These are phyloP conservation scores for Taiwanofungus camphoratus DNA, from an alignment of 1,284 basidiomycete species.

Conservation along the genomic window DNA sequence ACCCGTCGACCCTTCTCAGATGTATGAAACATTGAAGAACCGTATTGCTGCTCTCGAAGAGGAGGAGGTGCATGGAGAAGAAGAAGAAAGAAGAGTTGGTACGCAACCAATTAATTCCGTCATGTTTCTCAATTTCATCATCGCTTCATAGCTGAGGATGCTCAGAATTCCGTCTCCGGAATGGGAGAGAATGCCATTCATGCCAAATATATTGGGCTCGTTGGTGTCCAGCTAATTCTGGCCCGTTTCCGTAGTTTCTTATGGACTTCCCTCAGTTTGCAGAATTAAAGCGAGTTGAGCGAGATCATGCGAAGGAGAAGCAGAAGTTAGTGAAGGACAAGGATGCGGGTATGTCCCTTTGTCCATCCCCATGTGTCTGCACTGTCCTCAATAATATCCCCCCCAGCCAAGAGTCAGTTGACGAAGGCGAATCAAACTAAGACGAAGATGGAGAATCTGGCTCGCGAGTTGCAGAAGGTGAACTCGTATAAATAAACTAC, in stretches of 20 bases:
- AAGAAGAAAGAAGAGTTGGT: conserved; percentile 74
- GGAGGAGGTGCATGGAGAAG: conserved; percentile 76
- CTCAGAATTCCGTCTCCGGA: conserved; percentile 73
- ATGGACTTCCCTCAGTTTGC: conserved; percentile 66
- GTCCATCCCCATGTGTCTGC: conserved; percentile 11
- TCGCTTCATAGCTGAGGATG: conserved; percentile 65
- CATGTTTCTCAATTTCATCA: conserved; percentile 4
- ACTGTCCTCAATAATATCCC: no score
- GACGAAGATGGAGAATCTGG: conserved; percentile 82
- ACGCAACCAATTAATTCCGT: conserved; percentile 24
- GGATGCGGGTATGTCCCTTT: conserved; percentile 58
- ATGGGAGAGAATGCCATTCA: conserved; percentile 75
- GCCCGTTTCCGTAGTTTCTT: background rate
- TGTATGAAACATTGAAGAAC: conserved; percentile 82
- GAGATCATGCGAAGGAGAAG: conserved; percentile 83
- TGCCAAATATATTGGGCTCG: conserved; percentile 78
- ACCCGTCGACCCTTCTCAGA: conserved; percentile 70
- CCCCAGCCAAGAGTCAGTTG: conserved; percentile 76
- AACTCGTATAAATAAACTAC: conserved; percentile 12
- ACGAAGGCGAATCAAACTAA: conserved; percentile 82
- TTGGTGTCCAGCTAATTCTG: conserved; percentile 28
- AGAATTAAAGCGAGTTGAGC: conserved; percentile 74
- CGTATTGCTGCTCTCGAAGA: conserved; percentile 81
- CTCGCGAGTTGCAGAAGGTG: conserved; percentile 81
- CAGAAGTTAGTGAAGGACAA: conserved; percentile 84